Base-by-base conservation (phyloP, 768 basidiomycete genomes). In the Boletellus ananiceps region DNA sequence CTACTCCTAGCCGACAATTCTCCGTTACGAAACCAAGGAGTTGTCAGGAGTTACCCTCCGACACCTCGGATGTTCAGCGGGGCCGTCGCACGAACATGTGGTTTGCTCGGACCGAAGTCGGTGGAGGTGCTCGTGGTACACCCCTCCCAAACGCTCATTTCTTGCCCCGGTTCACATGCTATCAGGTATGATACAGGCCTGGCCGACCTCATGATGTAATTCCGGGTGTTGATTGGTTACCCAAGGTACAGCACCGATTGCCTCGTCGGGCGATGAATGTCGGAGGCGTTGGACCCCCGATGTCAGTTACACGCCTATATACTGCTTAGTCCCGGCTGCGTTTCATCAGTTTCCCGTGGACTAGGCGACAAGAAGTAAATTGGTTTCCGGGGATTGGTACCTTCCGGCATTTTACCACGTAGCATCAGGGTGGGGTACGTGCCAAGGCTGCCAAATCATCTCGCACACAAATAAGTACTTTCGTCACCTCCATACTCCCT, bases 241-340 rank as follows among this genome's bases (percentile, higher is more conserved):
- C 33, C 41, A 35, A 46, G 53, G 53, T 45, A 47, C 48, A 19
- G 42, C 44, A 47, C n/a, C 16, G 31, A 50, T 18, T 40, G 18
- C 23, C 23, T 25, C 5, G 34, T 62, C 51, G 55, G 57, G n/a
- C 12, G 40, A 53, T 59, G n/a, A 34, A 48, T 50, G 62, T 63
- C 62, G 62, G 62, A 52, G 61, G 16, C 35, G 37, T 57, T 51
- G 42, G 16, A 54, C 58, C 58, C 44, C 62, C 62, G 60, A 54
- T 50, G 31, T 34, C 50, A 49, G 15, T 39, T 55, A 46, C 54
- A 59, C 37, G 33, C 32, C 38, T 23, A 16, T 40, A 9, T 18
- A 15, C 31, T 11, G 33, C 44, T 31, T 15, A 18, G 25, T 14
- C 36, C 9, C 39, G 31, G 31, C 12, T 14, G n/a, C 18, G 19